phyloP scores from a whole-genome alignment of 2,329 filamentous ascomycete genomes.

The Aureobasidium sp. region DNA sequence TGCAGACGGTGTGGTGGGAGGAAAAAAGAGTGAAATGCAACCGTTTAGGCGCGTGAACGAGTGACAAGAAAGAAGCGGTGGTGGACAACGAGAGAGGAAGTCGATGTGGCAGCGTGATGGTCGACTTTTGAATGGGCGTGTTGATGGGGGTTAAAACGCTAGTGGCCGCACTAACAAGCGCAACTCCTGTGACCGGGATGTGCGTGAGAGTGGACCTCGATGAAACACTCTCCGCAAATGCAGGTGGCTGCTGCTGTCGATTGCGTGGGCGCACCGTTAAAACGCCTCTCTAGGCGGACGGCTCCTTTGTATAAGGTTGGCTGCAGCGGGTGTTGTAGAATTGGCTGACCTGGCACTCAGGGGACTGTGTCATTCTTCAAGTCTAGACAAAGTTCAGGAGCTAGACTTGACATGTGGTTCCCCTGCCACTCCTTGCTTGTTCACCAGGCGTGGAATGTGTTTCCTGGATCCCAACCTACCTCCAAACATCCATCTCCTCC shows the following conservation, averaged over 20 bases:
- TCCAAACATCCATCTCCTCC: neutral
- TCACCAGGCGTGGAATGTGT: neutral
- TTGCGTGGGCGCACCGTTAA: slow-evolving; percentile 10
- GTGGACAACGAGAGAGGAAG: slow-evolving; percentile 12
- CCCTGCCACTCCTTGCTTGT: slow-evolving; percentile 9
- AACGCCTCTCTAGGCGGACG: slow-evolving; percentile 6
- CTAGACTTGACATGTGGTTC: slow-evolving; percentile 7
- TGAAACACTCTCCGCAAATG: slow-evolving; percentile 16
- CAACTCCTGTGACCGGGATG: slow-evolving; percentile 10
- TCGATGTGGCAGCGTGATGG: slow-evolving; percentile 14
- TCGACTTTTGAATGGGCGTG: slow-evolving; percentile 13
- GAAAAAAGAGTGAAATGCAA: slow-evolving; percentile 18
- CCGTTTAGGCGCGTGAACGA: slow-evolving; percentile 19
- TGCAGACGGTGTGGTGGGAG: slow-evolving; percentile 11
- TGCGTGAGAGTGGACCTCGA: neutral
- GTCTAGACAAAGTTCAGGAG: slow-evolving; percentile 13
- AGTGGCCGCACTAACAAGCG: slow-evolving; percentile 9
- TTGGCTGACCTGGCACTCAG: neutral
- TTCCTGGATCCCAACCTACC: neutral
- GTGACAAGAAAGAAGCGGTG: slow-evolving; percentile 18
- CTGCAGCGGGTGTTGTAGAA: neutral
- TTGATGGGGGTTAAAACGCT: slow-evolving; percentile 12
- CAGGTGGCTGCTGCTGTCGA: neutral
- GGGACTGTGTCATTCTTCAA: slow-evolving; percentile 6
- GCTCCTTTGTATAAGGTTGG: slow-evolving; percentile 13